Evolutionary conservation across 352 stramenopile genomes (phyloP).

Genomic region (Pythium dissotocum): DNA sequence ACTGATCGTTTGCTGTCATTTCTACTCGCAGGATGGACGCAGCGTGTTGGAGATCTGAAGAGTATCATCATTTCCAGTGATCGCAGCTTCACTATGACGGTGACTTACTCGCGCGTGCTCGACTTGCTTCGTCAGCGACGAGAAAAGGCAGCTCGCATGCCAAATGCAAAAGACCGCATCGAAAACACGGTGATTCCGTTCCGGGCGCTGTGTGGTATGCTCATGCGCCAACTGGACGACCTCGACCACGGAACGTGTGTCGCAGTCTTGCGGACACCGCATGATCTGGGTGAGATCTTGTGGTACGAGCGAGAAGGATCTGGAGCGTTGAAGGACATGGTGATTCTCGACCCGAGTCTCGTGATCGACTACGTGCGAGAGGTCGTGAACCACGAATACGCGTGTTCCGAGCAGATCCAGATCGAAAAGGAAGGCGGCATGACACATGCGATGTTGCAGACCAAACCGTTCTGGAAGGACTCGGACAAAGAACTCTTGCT

Average conservation of each 20-base stretch:
- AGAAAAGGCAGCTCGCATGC: background rate
- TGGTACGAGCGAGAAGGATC: slow-evolving; percentile 19
- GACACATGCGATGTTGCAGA: background rate
- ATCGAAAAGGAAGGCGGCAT: slow-evolving; percentile 1
- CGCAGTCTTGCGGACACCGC: slow-evolving; percentile 8
- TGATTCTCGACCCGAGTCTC: slow-evolving; percentile 25
- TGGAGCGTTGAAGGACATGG: background rate
- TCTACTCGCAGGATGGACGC: too few relatives aligned
- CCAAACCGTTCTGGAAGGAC: slow-evolving; percentile 15
- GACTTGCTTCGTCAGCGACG: background rate
- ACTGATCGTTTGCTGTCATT: too few relatives aligned
- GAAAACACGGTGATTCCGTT: slow-evolving; percentile 1
- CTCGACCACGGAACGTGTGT: slow-evolving; percentile 5
- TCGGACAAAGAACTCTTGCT: slow-evolving; percentile 24
- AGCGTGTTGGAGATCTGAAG: background rate
- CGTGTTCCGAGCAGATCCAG: background rate
- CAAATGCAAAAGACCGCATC: slow-evolving; percentile 9
- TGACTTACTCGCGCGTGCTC: slow-evolving; percentile 10
- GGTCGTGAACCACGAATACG: background rate
- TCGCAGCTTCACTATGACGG: slow-evolving; percentile 13
- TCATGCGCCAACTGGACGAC: slow-evolving; percentile 11
- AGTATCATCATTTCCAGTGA: background rate
- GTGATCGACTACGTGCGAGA: slow-evolving; percentile 25
- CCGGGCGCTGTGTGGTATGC: background rate
- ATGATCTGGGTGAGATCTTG: slow-evolving; percentile 25